phyloP scores from a whole-genome alignment of 768 basidiomycete species.

The Naganishia randhawae region DNA sequence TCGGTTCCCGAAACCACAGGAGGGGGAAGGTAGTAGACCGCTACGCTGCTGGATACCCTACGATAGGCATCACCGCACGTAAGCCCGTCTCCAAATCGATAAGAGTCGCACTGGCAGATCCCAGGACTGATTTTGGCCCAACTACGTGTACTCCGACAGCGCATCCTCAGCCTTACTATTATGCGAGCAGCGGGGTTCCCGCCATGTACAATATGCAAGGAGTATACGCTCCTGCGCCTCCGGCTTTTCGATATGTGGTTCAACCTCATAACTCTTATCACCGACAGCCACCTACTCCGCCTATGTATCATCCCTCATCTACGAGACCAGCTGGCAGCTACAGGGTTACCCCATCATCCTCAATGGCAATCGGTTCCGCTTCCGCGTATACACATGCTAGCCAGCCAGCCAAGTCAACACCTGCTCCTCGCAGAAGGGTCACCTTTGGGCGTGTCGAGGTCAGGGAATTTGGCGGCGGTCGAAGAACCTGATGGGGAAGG shows the following conservation, averaged over 20 bases:
- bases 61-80: not conserved
- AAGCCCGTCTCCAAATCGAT: not conserved
- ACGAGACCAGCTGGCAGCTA: not conserved
- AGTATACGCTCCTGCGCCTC: not conserved
- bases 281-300: not conserved
- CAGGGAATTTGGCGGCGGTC: not conserved
- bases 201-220: not conserved
- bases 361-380: not conserved
- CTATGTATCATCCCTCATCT: not conserved
- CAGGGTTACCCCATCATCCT: not conserved
- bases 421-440: not conserved
- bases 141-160: too few relatives aligned
- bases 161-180: not conserved
- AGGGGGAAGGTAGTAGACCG: not conserved
- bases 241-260: not conserved
- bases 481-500: slow-evolving; percentile 16
- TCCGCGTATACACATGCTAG: not conserved
- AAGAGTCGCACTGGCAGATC: too few relatives aligned
- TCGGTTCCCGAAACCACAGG: not conserved
- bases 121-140: too few relatives aligned
- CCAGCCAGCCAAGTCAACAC: not conserved
- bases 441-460: slow-evolving; percentile 16
- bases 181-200: not conserved
- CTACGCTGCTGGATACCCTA: not conserved
- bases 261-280: not conserved